Conservation (phyloP, 768 basidiomycete species). For the Bullera alba region DNA sequence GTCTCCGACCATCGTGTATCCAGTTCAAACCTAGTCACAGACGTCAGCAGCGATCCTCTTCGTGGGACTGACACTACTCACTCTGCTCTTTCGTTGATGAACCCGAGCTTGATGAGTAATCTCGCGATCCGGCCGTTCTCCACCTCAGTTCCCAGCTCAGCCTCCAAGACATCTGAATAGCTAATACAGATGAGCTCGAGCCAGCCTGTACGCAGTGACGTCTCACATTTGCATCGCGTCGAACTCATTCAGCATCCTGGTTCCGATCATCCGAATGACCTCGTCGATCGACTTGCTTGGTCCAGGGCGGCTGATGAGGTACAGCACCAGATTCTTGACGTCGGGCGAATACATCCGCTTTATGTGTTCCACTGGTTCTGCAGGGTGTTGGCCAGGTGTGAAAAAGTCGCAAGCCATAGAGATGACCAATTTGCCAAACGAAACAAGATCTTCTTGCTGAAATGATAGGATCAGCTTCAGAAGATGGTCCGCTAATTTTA, state of each 20-base stretch:
- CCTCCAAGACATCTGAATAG: slow-evolving; percentile 71
- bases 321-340: slow-evolving; percentile 70
- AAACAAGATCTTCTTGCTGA: slow-evolving; percentile 80
- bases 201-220: neutral
- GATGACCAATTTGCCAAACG: slow-evolving; percentile 79
- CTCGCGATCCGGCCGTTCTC: slow-evolving; percentile 90
- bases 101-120: slow-evolving; percentile 85
- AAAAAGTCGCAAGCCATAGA: slow-evolving; percentile 66
- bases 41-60: slow-evolving; percentile 3
- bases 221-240: slow-evolving; percentile 73
- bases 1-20: slow-evolving; percentile 98
- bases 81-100: slow-evolving; percentile 99
- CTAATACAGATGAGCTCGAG: slow-evolving; percentile 48
- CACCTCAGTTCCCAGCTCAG: slow-evolving; percentile 75
- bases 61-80: slow-evolving; percentile 49
- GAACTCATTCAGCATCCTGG: slow-evolving; percentile 66
- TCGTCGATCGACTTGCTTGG: slow-evolving; percentile 65
- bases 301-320: slow-evolving; percentile 62
- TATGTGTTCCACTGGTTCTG: slow-evolving; percentile 67
- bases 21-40: slow-evolving; percentile 65
- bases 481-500: neutral
- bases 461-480: slow-evolving; percentile 7
- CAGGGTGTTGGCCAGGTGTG: slow-evolving; percentile 59
- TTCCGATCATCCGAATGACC: slow-evolving; percentile 70
- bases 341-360: slow-evolving; percentile 69